Conservation (phyloP, 164 flowering plant genomes). For the Malania oleifera region DNA sequence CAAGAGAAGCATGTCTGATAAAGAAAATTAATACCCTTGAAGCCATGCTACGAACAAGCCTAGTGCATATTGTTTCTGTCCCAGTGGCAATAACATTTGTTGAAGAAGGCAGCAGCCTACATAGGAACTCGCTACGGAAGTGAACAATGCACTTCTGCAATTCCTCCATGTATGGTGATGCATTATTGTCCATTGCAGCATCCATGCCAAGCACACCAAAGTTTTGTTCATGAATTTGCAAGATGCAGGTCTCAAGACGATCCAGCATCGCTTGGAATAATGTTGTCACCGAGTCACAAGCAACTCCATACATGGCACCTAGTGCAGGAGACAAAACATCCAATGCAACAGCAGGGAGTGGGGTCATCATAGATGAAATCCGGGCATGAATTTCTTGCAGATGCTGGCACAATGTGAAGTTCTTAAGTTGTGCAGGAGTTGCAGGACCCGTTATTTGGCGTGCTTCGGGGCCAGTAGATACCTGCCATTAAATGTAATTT, state of each 20-base stretch:
- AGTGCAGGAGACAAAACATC: constrained; percentile 78
- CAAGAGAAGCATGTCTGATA: constrained; percentile 86
- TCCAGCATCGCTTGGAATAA: constrained; percentile 88
- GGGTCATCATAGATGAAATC: constrained; percentile 47
- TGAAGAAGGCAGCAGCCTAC: constrained; percentile 61
- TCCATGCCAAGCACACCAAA: constrained; percentile 63
- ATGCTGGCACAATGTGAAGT: constrained; percentile 80
- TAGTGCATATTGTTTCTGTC: constrained; percentile 68
- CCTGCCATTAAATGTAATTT: constrained; percentile 40
- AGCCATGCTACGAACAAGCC: constrained; percentile 81
- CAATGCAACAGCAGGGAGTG: constrained; percentile 64
- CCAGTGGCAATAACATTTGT: constrained; percentile 33
- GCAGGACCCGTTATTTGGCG: constrained; percentile 88
- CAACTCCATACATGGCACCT: constrained; percentile 72
- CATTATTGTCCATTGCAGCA: constrained; percentile 77
- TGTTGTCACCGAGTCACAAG: constrained; percentile 82
- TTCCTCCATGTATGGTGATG: constrained; percentile 96
- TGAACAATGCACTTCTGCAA: constrained; percentile 72
- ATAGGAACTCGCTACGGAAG: constrained; percentile 76
- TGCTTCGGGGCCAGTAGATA: constrained; percentile 90
- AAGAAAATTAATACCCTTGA: constrained; percentile 75
- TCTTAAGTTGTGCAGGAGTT: constrained; percentile 74
- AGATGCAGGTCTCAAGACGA: constrained; percentile 78
- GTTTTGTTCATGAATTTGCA: constrained; percentile 91
- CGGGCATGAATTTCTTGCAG: constrained; percentile 86